Evolutionary conservation across 2,329 filamentous ascomycete genomes (phyloP).

Genomic region (Calonectria pteridis): DNA sequence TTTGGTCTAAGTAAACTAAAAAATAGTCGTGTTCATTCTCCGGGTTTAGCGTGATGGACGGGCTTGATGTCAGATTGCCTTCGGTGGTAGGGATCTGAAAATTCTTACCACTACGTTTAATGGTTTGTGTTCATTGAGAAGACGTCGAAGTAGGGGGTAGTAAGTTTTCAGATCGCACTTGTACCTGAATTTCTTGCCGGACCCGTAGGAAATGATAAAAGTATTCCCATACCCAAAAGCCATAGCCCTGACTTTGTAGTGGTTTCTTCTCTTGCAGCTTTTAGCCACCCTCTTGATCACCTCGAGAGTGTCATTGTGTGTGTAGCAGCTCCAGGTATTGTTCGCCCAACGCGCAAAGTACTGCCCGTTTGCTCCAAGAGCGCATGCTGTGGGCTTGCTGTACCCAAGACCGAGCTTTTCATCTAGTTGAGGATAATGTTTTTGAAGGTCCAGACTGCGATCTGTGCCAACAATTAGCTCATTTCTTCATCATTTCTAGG

Average conservation of each 20-base stretch:
- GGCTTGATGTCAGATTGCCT: not conserved
- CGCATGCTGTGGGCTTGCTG: not conserved
- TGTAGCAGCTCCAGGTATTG: conserved; percentile 1
- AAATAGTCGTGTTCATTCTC: not conserved
- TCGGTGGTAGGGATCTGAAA: not conserved
- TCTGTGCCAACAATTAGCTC: not conserved
- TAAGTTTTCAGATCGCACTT: not conserved
- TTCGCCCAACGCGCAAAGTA: conserved; percentile 6
- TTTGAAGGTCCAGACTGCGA: not conserved
- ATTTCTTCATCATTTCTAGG: not conserved
- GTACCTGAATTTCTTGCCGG: not conserved
- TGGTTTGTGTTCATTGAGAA: not conserved
- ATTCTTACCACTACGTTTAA: not conserved
- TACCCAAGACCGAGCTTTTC: not conserved
- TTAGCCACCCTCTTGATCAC: not conserved
- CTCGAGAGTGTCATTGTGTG: not conserved
- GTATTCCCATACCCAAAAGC: conserved; percentile 11
- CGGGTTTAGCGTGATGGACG: conserved; percentile 10
- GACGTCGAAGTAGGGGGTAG: not conserved
- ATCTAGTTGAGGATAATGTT: not conserved
- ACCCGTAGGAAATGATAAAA: conserved; percentile 15
- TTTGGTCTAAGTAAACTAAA: not conserved
- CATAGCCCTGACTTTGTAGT: not conserved
- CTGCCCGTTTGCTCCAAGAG: conserved; percentile 1
- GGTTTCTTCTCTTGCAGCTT: not conserved